Base-by-base conservation (phyloP, 306 rosid genomes). In the Castanopsis chinensis region DNA sequence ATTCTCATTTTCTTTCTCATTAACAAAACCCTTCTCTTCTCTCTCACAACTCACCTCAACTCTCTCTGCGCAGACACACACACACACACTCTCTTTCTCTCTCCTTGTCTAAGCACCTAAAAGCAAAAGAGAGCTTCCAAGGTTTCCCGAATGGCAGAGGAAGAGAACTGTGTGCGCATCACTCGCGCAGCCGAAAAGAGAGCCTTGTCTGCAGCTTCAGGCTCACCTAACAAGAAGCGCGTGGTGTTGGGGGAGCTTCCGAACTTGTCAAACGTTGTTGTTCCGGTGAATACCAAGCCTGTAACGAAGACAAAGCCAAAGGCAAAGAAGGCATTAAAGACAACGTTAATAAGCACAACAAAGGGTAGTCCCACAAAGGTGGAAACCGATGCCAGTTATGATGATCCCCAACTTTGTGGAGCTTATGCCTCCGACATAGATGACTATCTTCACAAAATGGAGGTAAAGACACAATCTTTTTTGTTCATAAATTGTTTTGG, bases 381-480 rank as follows among this genome's bases (percentile, higher is more conserved):
- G 71, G 75, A 32, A 3, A 41, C 17, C 14, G 79, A 79, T 28
- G 51, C 30, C 7, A 37, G 28, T 35, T 43, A 28, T 58, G 87
- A 84, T 1, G 97, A 94, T 35, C 91, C 95, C 1, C 97, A 86
- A 9, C 77, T 88, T 32, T 88, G 90, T 41, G 83, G 8, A 23
- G 85, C 97, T 6, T 92, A 94, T 30, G 89, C 78, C 27, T 86
- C 92, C 6, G 99, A 92, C 57, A 88, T 94, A 51, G 88, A 87
- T 69, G 86, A 85, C 1, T 92, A 94, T 75, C 97, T 92, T 72
- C 93, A 88, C 27, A 35, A 17, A 2, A 33, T 91, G 76, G 99
- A 92, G 97, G 99, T 94, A 80, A 55, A 54, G 53, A 13, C 11
- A 30, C 5, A 12, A 6, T 41, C 10, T 41, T 41, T 41, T 41